Evolutionary conservation across 148 eudicot species (phyloP), one percentile per base, ranked within the genome.

Genomic region (Camellia granthamiana): DNA sequence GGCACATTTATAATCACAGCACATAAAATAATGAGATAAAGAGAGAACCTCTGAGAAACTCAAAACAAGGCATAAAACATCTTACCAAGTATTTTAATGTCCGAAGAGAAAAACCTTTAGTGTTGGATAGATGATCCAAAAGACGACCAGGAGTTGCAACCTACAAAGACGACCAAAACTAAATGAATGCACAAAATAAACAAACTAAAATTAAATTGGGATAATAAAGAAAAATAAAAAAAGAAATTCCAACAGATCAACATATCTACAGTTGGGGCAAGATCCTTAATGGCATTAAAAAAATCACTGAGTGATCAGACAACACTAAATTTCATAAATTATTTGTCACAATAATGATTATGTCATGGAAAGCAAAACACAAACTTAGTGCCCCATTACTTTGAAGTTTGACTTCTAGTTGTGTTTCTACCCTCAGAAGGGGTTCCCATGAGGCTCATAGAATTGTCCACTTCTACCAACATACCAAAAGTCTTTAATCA

Each of bases 61-160:
- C 41, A 74, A 54, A 41, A 46, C 47, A 72, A 54, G 68, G 63
- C 6, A 13, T 38, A 64, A 13, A 74, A 70, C 58, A 23, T 23
- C 87, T 85, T 93, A 95, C 99, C 93, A 95, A 84, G 88, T 90
- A 95, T 77, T 95, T 91, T 70, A 95, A 77, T 21, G 93, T 82
- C 46, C 97, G 93, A 71, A 95, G 92, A 75, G 97, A 89, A 85
- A 95, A 95, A 7, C 99, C 99, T 84, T 95, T 95, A 60, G 97
- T 92, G 71, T 95, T 93, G 14, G 99, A 79, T 72, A 95, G 87
- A 86, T 95, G 99, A 89, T 95, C 97, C 84, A 90, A 75, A 74
- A 95, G 95, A 61, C 99, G 97, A 62, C 99, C 99, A 80, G 99
- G 99, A 5, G 99, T 95, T 60, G 91, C 97, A 59, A 93, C 97